Base-by-base conservation (phyloP, 768 basidiomycete species). In the Naganishia vaughanmartiniae region DNA sequence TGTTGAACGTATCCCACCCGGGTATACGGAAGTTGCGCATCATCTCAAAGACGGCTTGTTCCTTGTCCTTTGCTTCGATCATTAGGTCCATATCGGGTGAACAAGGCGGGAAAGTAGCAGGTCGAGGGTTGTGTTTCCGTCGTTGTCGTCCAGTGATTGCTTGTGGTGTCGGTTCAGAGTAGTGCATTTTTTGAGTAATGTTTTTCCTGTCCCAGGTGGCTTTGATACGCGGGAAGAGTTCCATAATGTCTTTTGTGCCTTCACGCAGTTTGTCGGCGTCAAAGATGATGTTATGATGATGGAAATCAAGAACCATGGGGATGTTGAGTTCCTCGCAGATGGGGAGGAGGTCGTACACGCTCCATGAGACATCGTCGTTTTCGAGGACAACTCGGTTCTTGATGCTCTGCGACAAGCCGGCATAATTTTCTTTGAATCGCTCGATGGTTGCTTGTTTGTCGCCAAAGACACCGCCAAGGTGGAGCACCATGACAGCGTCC, bases 291-390 rank as follows among this genome's bases (percentile, higher is more conserved):
- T 72, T 72, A 31, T 72, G 71, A 46, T 72, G 71, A 56, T 72
- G 71, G 39, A 54, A 72, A 85, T 84, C 87, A 67, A 89, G 86
- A 10, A 89, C 86, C 53, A 91, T 83, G 4, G 88, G 89, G 30
- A 96, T 85, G 36, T 87, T 83, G 2, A 96, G 85, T 78, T 93
- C 90, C 74, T 91, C 88, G 78, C 92, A 94, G 0, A 93, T 74
- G 0, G 90, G 89, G n/a, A 96, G 83, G 14, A 96, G 83, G 67
- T 96, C 94, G 71, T 91, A 91, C 0, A 90, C 89, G 65, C 87
- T 91, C 80, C 93, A 96, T 76, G 92, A 95, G 73, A 90, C 91
- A 83, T 97, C 94, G 73, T 96, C 94, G 71, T 96, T 97, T 81
- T 97, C 94, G n/a, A 93, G 83, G 1, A 92, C 93, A 26, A 94